These are phyloP conservation scores for Dactylonectria estremocensis DNA, from an alignment of 2,329 filamentous ascomycete genomes.

Conservation along the genomic window DNA sequence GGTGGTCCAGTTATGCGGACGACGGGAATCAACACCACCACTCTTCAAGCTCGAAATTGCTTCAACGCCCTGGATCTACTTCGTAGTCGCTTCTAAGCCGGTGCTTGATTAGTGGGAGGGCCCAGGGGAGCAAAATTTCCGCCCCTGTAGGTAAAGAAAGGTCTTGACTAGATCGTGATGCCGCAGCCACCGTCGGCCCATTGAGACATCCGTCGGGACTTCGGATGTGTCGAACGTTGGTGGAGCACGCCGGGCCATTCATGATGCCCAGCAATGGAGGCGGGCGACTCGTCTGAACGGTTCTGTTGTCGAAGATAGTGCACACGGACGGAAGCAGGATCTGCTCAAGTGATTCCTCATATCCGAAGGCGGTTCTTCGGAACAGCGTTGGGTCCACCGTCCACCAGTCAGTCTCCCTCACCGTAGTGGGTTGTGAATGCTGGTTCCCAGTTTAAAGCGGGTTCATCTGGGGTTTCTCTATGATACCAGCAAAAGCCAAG, in stretches of 20 bases:
- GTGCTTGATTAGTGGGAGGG: conserved; percentile 18
- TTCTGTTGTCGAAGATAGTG: conserved; percentile 15
- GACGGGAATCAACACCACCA: conserved; percentile 6
- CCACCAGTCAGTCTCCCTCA: conserved; percentile 21
- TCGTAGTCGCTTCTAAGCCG: background rate
- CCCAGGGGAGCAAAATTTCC: conserved; percentile 17
- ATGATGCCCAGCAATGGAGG: conserved; percentile 9
- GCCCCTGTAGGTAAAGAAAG: conserved; percentile 8
- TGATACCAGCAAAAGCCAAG: conserved; percentile 25
- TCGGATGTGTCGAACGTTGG: background rate
- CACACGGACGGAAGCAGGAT: conserved; percentile 1
- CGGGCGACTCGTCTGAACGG: background rate
- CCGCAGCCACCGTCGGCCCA: conserved; percentile 12
- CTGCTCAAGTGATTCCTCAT: conserved; percentile 20
- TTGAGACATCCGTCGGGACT: background rate
- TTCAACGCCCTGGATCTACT: background rate
- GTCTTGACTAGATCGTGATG: background rate
- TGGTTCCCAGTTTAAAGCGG: conserved; percentile 7
- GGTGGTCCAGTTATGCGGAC: background rate
- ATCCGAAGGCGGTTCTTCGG: conserved; percentile 18
- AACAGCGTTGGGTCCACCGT: conserved; percentile 12
- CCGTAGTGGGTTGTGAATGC: conserved; percentile 12
- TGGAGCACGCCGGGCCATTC: background rate
- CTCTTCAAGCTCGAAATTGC: background rate
- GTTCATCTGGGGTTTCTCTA: conserved; percentile 20